Conservation (phyloP, 306 rosid genomes). For the Glycine latifolia region DNA sequence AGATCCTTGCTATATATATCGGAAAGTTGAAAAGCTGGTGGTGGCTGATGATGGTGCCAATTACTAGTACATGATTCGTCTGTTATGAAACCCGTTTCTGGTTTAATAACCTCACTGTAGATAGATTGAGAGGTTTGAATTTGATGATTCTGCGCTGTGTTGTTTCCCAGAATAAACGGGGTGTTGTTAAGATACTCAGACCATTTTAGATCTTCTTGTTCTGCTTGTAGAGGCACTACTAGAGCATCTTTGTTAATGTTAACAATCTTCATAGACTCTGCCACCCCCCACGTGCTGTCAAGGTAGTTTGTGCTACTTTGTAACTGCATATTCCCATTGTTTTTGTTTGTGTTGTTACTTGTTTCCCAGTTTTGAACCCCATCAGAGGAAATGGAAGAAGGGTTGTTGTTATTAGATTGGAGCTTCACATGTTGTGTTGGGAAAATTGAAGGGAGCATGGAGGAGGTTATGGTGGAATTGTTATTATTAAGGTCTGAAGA, state of each 20-base stretch:
- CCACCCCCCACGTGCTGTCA: conserved; percentile 57
- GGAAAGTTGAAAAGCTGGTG: conserved; percentile 56
- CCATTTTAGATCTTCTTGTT: conserved; percentile 82
- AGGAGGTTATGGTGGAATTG: conserved; percentile 46
- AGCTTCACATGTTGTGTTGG: conserved; percentile 61
- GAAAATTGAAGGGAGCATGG: conserved; percentile 57
- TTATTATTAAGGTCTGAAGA: conserved; percentile 58
- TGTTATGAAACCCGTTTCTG: conserved; percentile 62
- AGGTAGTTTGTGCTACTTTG: conserved; percentile 51
- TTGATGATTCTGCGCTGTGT: conserved; percentile 58
- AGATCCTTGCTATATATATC: conserved; percentile 78
- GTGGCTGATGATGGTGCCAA: conserved; percentile 52
- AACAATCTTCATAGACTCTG: conserved; percentile 52
- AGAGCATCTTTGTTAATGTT: conserved; percentile 42
- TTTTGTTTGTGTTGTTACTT: conserved; percentile 43
- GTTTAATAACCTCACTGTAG: conserved; percentile 66
- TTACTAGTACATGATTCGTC: conserved; percentile 50
- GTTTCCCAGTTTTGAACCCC: conserved; percentile 71
- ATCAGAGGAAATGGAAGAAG: conserved; percentile 53
- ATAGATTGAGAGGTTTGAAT: conserved; percentile 59
- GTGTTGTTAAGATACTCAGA: conserved; percentile 70
- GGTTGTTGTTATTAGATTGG: conserved; percentile 47
- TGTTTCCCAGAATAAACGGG: conserved; percentile 60
- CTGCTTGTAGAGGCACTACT: conserved; percentile 47
- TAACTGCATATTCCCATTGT: conserved; percentile 48